Percentiles rank a stretch among this genome's conserved stretches.
Conservation (phyloP, 1,139 yeast genomes). For the Petasospora fabianii region DNA sequence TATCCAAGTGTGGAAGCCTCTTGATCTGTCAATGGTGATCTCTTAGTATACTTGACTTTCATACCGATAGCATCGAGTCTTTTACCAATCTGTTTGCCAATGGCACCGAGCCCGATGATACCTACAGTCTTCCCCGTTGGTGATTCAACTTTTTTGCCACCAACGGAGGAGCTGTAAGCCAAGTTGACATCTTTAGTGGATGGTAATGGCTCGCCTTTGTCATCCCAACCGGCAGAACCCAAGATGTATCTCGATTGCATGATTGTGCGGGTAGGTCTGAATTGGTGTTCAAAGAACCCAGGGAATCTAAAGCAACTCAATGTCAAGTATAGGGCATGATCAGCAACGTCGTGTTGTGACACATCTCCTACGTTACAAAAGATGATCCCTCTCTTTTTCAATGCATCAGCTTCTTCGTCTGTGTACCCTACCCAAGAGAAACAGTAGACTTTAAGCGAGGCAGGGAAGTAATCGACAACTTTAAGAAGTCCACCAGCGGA, state of each 20-base stretch:
- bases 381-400: slow-evolving; percentile 24
- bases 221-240: slow-evolving; percentile 29
- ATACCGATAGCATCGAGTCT: slow-evolving; percentile 60
- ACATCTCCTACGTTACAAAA: slow-evolving; percentile 26
- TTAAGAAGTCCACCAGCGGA: slow-evolving; percentile 51
- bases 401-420: slow-evolving; percentile 45
- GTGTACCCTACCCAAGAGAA: slow-evolving; percentile 65
- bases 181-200: slow-evolving; percentile 20
- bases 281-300: slow-evolving; percentile 43
- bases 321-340: slow-evolving; percentile 59
- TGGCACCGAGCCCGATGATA: slow-evolving; percentile 75
- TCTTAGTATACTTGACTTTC: slow-evolving; percentile 61
- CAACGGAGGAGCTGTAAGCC: slow-evolving; percentile 40
- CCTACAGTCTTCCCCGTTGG: slow-evolving; percentile 62
- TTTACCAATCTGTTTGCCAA: slow-evolving; percentile 63
- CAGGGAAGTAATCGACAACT: slow-evolving; percentile 50
- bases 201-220: slow-evolving; percentile 22
- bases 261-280: slow-evolving; percentile 29
- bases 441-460: slow-evolving; percentile 50
- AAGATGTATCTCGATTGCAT: slow-evolving; percentile 32
- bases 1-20: slow-evolving; percentile 40
- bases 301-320: slow-evolving; percentile 61
- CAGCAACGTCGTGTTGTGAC: slow-evolving; percentile 42
- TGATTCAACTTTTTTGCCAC: slow-evolving; percentile 44
- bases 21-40: slow-evolving; percentile 43